Evolutionary conservation across 2,329 filamentous ascomycete genomes (phyloP).

Genomic region (Exophiala bonariae): DNA sequence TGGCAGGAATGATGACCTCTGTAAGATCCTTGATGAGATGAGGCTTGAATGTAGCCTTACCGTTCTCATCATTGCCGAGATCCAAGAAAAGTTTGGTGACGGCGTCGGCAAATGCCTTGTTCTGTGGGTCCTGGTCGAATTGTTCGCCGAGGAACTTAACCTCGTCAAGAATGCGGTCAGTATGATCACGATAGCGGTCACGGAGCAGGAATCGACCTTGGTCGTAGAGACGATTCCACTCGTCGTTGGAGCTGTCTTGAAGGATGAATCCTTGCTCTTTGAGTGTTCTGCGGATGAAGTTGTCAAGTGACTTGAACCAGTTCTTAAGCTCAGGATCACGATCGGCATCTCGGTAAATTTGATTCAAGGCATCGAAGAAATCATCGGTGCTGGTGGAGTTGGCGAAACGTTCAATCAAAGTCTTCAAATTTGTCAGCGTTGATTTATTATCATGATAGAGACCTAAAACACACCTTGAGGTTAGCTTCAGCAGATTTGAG

Average conservation of each 20-base stretch:
- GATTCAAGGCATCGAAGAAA: slow-evolving; percentile 78
- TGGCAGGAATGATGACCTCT: slow-evolving; percentile 78
- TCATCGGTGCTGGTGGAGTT: slow-evolving; percentile 90
- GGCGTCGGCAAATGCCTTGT: slow-evolving; percentile 74
- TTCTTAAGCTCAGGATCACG: slow-evolving; percentile 79
- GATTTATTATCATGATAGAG: slow-evolving; percentile 38
- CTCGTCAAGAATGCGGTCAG: slow-evolving; percentile 83
- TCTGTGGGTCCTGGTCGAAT: slow-evolving; percentile 85
- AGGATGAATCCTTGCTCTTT: slow-evolving; percentile 90
- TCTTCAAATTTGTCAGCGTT: slow-evolving; percentile 60
- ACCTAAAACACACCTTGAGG: slow-evolving; percentile 63
- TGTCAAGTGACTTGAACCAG: slow-evolving; percentile 82
- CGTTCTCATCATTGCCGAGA: slow-evolving; percentile 81
- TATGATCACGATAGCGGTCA: slow-evolving; percentile 83
- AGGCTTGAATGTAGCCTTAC: slow-evolving; percentile 87
- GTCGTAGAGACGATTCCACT: slow-evolving; percentile 86
- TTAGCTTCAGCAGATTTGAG: slow-evolving; percentile 75
- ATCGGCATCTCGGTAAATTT: slow-evolving; percentile 85
- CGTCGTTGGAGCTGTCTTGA: slow-evolving; percentile 72
- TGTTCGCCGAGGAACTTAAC: slow-evolving; percentile 85
- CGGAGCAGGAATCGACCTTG: slow-evolving; percentile 82
- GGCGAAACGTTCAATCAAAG: slow-evolving; percentile 89
- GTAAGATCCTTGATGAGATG: slow-evolving; percentile 86
- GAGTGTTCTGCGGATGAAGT: slow-evolving; percentile 77
- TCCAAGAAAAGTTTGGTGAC: slow-evolving; percentile 84